phyloP scores from a whole-genome alignment of 2,329 filamentous ascomycete genomes.

The Coniochaeta sp. region DNA sequence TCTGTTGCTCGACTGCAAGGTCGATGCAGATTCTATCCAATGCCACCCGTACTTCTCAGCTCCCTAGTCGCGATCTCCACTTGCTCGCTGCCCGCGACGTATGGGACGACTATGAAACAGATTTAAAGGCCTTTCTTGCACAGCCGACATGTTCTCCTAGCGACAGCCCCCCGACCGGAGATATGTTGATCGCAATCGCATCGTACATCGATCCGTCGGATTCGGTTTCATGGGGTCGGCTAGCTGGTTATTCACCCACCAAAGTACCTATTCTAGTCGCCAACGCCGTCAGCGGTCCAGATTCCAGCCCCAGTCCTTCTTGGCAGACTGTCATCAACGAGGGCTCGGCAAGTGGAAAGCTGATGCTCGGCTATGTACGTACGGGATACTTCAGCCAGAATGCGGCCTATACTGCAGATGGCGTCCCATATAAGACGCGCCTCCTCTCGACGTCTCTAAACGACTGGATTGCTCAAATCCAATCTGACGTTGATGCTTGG shows the following conservation, averaged over 20 bases:
- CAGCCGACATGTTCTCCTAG: too few species aligned
- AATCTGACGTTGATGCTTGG: conserved; percentile 17
- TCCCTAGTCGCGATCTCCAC: too few species aligned
- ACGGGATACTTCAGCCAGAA: background rate
- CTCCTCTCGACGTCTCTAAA: conserved; percentile 11
- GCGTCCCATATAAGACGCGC: conserved; percentile 5
- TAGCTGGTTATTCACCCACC: background rate
- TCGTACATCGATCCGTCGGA: background rate
- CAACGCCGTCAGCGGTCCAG: background rate
- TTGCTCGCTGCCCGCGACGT: too few species aligned
- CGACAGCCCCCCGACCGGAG: too few species aligned
- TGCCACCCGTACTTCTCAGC: too few species aligned
- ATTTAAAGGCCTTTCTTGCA: too few species aligned
- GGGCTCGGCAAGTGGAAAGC: background rate
- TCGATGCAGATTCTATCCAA: too few species aligned
- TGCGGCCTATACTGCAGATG: background rate
- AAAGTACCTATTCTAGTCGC: background rate
- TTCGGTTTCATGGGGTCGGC: background rate
- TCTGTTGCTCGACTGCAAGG: too few species aligned
- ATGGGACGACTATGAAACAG: too few species aligned
- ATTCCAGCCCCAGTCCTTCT: background rate
- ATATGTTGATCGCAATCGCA: background rate
- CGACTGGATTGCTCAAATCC: conserved; percentile 17
- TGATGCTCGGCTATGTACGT: background rate
- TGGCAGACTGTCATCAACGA: background rate